phyloP scores from a whole-genome alignment of 768 basidiomycete species.

The Pilatotrama ljubarskyi region DNA sequence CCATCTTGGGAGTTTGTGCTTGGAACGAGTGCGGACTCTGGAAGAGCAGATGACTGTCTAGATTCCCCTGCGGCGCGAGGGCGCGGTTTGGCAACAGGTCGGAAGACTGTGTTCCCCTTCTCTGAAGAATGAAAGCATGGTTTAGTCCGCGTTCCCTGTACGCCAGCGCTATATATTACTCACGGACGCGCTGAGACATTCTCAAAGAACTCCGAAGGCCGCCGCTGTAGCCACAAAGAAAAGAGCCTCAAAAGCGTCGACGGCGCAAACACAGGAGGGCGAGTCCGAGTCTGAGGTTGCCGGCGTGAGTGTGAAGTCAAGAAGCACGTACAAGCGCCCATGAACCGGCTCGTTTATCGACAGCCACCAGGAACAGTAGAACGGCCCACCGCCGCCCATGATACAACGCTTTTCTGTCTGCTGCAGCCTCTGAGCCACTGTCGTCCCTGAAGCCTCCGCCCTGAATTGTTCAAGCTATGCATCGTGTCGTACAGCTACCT shows the following conservation, averaged over 20 bases:
- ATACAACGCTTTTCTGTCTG: too few species aligned
- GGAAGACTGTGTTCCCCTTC: conserved; percentile 70
- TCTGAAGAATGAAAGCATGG: conserved; percentile 41
- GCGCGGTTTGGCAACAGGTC: conserved; percentile 62
- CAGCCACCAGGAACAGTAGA: too few species aligned
- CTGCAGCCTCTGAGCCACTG: neutral
- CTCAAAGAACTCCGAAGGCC: too few species aligned
- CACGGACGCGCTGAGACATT: conserved; percentile 59
- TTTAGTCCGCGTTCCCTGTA: neutral
- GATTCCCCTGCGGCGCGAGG: conserved; percentile 36
- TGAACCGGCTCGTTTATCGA: too few species aligned
- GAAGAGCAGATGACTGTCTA: conserved; percentile 27
- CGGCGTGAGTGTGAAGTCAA: too few species aligned
- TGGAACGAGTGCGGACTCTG: conserved; percentile 14
- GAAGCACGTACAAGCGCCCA: too few species aligned
- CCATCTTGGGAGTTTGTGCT: neutral
- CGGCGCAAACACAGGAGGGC: too few species aligned
- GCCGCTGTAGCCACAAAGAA: too few species aligned
- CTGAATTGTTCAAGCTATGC: conserved; percentile 1
- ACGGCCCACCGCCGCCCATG: too few species aligned
- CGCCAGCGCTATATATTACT: conserved; percentile 35
- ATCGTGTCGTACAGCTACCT: conserved; percentile 43
- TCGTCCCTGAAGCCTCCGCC: neutral
- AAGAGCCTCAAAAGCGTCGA: too few species aligned
- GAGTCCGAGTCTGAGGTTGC: too few species aligned